Evolutionary conservation across 148 eudicot genomes (phyloP).

Genomic region (Cornus kousa): DNA sequence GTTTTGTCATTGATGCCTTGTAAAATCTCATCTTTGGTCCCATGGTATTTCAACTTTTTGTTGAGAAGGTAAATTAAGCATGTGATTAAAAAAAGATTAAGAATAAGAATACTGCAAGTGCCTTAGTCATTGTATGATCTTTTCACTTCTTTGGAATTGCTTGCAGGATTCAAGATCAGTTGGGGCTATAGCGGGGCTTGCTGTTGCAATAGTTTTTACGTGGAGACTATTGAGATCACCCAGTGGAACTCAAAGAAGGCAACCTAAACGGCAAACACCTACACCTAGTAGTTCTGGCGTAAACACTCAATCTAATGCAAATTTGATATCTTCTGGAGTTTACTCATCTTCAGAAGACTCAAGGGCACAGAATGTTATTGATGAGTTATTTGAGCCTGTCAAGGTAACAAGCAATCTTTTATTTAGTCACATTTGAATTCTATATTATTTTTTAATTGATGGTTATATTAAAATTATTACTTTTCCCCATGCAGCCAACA

Average conservation of each 20-base stretch:
- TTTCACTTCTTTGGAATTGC: neutral
- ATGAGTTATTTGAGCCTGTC: constrained; percentile 92
- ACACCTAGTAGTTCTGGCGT: constrained; percentile 58
- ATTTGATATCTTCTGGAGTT: constrained; percentile 32
- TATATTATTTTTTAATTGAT: neutral
- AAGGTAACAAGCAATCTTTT: constrained; percentile 38
- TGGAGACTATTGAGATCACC: constrained; percentile 79
- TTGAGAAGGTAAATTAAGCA: neutral
- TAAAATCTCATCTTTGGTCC: neutral
- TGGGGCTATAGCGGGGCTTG: constrained; percentile 89
- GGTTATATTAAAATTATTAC: neutral
- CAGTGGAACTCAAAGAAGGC: constrained; percentile 63
- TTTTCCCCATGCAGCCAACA: constrained; percentile 64
- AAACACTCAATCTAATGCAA: constrained; percentile 38
- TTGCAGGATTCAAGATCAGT: constrained; percentile 74
- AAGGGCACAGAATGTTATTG: constrained; percentile 68
- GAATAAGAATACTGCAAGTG: neutral
- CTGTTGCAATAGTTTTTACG: constrained; percentile 74
- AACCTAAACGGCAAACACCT: constrained; percentile 62
- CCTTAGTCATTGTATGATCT: constrained; percentile 2
- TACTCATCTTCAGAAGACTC: constrained; percentile 58
- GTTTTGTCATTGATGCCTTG: neutral
- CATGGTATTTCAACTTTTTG: neutral
- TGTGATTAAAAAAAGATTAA: neutral
- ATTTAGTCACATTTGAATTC: neutral